These are phyloP conservation scores for Comarum palustre DNA, from an alignment of 306 rosid genomes.

Conservation along the genomic window DNA sequence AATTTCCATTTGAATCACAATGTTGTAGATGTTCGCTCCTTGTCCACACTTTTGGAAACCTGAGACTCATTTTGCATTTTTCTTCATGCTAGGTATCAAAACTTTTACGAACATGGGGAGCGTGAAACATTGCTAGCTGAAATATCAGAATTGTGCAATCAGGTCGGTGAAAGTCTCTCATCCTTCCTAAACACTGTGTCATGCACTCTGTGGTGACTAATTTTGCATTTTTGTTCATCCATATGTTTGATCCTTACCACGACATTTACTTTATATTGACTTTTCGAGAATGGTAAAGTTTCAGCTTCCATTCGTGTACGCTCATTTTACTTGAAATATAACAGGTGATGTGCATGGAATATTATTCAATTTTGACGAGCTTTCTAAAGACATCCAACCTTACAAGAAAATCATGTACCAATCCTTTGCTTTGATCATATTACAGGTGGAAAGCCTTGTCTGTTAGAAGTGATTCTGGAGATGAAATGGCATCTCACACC, in stretches of 20 bases:
- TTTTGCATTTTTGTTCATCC: too few relatives aligned
- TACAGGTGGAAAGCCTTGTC: slow-evolving; percentile 57
- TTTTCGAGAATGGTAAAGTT: not conserved
- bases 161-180: slow-evolving; percentile 42
- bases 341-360: not conserved
- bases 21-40: slow-evolving; percentile 20
- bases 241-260: not conserved
- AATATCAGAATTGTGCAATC: slow-evolving; percentile 70
- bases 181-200: slow-evolving; percentile 1
- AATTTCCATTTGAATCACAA: slow-evolving; percentile 32
- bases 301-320: not conserved
- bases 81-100: slow-evolving; percentile 55
- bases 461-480: slow-evolving; percentile 49
- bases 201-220: slow-evolving; percentile 18
- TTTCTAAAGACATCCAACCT: not conserved
- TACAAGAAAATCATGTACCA: not conserved
- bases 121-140: slow-evolving; percentile 70
- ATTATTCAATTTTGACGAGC: not conserved
- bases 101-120: slow-evolving; percentile 70
- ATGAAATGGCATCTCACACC: slow-evolving; percentile 43
- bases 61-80: slow-evolving; percentile 34
- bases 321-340: not conserved
- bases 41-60: slow-evolving; percentile 21
- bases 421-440: slow-evolving; percentile 7
- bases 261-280: not conserved